These are phyloP conservation scores for Dictyostelium firmibasis DNA, from an alignment of 78 protist species.

Conservation along the genomic window DNA sequence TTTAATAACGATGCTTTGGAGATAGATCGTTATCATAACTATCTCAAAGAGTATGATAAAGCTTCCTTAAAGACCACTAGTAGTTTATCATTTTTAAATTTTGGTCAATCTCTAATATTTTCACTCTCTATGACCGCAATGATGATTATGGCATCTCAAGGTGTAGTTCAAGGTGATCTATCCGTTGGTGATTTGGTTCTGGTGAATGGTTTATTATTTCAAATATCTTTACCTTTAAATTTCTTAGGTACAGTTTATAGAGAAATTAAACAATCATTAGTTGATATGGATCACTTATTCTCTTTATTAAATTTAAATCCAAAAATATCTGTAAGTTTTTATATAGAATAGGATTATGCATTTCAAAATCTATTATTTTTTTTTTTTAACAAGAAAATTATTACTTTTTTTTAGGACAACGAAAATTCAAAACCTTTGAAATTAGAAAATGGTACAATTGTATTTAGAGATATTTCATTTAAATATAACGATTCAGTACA, in stretches of 20 bases:
- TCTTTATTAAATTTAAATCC: conserved; percentile 69
- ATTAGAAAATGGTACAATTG: conserved; percentile 71
- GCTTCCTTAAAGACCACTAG: conserved; percentile 78
- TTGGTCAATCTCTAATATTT: conserved; percentile 92
- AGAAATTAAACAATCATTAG: conserved; percentile 86
- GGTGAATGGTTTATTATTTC: conserved; percentile 91
- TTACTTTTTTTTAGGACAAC: conserved; percentile 8
- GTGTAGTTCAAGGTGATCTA: conserved; percentile 77
- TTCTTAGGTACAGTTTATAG: conserved; percentile 94
- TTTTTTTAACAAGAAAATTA: background rate
- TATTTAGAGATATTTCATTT: conserved; percentile 84
- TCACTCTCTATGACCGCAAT: conserved; percentile 82
- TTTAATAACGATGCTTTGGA: conserved; percentile 89
- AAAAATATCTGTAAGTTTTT: background rate
- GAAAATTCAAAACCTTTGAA: conserved; percentile 37
- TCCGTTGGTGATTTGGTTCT: conserved; percentile 93
- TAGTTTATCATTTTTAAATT: conserved; percentile 87
- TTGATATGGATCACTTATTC: conserved; percentile 91
- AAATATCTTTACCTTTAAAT: conserved; percentile 93
- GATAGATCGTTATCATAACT: conserved; percentile 59
- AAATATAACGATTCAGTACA: conserved; percentile 57
- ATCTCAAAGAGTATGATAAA: conserved; percentile 66
- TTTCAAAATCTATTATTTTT: no score
- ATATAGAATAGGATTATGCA: no score
- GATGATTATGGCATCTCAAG: conserved; percentile 86